Conservation (phyloP, 495 filamentous ascomycete species). For the Penicillium ochrochloron region DNA sequence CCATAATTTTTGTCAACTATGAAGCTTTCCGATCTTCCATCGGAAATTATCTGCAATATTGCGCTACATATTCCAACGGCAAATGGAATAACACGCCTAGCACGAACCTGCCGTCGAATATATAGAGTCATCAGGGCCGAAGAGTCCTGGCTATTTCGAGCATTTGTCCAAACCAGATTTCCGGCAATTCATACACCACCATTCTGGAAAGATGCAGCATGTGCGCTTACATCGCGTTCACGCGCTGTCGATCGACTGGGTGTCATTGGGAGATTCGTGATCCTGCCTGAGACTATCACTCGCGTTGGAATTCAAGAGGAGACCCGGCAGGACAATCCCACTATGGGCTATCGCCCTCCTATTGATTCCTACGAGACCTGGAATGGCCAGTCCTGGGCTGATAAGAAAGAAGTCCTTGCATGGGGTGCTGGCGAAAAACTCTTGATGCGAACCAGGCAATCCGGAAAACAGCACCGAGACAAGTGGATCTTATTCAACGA, state of each 20-base stretch:
- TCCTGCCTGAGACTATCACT: constrained; percentile 43
- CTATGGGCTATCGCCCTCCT: constrained; percentile 65
- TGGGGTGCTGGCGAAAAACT: constrained; percentile 67
- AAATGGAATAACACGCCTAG: constrained; percentile 50
- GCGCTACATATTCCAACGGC: constrained; percentile 56
- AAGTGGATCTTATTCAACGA: constrained; percentile 60
- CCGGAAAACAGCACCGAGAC: constrained; percentile 24
- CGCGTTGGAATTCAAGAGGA: constrained; percentile 34
- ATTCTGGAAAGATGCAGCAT: constrained; percentile 57
- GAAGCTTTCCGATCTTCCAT: constrained; percentile 59
- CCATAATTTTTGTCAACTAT: constrained; percentile 1
- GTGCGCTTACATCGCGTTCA: constrained; percentile 60
- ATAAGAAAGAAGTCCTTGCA: constrained; percentile 60
- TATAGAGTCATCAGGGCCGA: constrained; percentile 55
- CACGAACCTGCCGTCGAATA: constrained; percentile 56
- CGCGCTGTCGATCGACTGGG: constrained; percentile 64
- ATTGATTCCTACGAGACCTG: constrained; percentile 65
- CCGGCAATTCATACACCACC: constrained; percentile 45
- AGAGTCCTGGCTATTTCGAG: constrained; percentile 58
- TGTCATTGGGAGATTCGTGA: constrained; percentile 58
- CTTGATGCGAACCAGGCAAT: constrained; percentile 49
- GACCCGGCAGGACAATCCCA: constrained; percentile 54
- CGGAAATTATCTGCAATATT: constrained; percentile 65
- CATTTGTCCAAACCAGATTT: constrained; percentile 60
- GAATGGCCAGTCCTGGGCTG: constrained; percentile 54